Evolutionary conservation across 2,329 filamentous ascomycete species (phyloP).

Genomic region (Cladosporium colombiae): DNA sequence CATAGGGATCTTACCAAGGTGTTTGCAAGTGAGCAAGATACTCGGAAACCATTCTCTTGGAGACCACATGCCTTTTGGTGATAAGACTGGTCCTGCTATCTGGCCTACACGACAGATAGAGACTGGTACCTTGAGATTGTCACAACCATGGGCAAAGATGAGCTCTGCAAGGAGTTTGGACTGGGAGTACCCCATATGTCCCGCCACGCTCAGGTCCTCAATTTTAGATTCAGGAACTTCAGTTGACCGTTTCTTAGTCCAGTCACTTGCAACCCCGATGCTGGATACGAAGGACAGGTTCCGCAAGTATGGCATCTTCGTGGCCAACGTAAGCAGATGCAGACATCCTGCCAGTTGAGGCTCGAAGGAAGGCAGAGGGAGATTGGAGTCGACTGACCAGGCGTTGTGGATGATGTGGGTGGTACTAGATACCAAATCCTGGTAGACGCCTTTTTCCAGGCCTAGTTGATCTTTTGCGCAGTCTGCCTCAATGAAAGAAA

Average conservation of each 20-base stretch:
- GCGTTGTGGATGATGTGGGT: constrained; percentile 41
- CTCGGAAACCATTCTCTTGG: background rate
- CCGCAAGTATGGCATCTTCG: constrained; percentile 33
- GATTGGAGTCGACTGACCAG: constrained; percentile 43
- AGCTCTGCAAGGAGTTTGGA: constrained; percentile 7
- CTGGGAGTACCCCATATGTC: constrained; percentile 7
- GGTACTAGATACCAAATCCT: constrained; percentile 24
- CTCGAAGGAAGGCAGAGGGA: constrained; percentile 35
- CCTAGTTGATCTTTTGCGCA: constrained; percentile 20
- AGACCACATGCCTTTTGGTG: background rate
- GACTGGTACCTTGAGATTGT: constrained; percentile 31
- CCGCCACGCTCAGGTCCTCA: background rate
- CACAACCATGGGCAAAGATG: constrained; percentile 8
- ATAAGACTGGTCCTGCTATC: background rate
- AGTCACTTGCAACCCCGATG: constrained; percentile 31
- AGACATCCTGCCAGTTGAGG: constrained; percentile 23
- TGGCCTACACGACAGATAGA: constrained; percentile 40
- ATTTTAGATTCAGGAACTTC: background rate
- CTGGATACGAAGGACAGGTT: constrained; percentile 44
- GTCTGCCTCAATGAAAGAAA: constrained; percentile 28
- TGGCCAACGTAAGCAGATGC: constrained; percentile 30
- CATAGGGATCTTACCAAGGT: constrained; percentile 42
- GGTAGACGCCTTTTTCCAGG: constrained; percentile 26
- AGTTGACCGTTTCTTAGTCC: constrained; percentile 19
- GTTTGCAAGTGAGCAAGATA: constrained; percentile 44